Conservation (phyloP, 257 asterid species). For the Nicotiana benthamiana region DNA sequence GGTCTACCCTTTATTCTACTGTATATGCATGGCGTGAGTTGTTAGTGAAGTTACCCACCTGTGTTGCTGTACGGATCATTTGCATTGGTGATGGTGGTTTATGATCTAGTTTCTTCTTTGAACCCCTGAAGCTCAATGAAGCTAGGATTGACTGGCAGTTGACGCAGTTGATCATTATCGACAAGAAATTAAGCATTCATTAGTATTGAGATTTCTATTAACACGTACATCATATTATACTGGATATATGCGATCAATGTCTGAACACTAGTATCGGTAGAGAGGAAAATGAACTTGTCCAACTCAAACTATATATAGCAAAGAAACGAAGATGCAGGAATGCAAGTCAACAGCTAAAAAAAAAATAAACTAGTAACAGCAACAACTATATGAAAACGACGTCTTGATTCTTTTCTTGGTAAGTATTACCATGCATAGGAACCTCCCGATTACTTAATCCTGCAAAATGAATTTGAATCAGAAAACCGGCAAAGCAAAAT, state of each 20-base stretch:
- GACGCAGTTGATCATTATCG: not conserved
- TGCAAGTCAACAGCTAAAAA: not conserved
- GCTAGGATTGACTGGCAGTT: not conserved
- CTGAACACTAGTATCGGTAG: not conserved
- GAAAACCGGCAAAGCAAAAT: not conserved
- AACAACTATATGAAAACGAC: too few species aligned
- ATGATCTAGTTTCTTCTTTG: not conserved
- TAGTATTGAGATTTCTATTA: not conserved
- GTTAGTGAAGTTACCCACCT: not conserved
- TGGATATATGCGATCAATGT: not conserved
- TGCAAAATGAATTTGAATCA: not conserved
- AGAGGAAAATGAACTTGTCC: not conserved
- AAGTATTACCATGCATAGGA: not conserved
- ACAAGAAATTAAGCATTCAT: not conserved
- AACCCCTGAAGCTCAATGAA: not conserved
- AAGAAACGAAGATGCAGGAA: not conserved
- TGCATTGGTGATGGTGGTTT: not conserved
- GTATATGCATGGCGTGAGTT: not conserved
- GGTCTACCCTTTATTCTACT: not conserved
- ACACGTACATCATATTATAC: not conserved
- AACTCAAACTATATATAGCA: not conserved
- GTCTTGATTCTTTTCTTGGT: not conserved
- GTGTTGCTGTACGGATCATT: not conserved
- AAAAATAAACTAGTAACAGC: not conserved
- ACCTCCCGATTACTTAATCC: not conserved